Percentiles rank a stretch among this genome's conserved stretches.
Conservation (phyloP, 768 basidiomycete species). For the Rhizopogon sp. region DNA sequence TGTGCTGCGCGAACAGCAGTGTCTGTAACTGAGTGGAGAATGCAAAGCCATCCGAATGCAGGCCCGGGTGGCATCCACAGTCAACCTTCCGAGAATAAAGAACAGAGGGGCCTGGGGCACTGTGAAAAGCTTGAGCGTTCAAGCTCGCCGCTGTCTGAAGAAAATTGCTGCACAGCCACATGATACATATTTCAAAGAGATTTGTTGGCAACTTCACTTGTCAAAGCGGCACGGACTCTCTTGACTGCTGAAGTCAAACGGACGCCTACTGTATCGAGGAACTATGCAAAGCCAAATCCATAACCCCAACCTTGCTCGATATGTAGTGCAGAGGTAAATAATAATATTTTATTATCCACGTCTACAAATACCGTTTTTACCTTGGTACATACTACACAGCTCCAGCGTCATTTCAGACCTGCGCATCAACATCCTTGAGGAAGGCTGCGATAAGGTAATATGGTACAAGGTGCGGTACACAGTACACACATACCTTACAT, state of each 20-base stretch:
- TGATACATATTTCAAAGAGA: too few relatives aligned
- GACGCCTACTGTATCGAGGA: not conserved
- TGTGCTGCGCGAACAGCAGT: constrained; percentile 61
- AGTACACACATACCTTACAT: not conserved
- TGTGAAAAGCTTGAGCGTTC: not conserved
- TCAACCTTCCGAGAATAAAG: not conserved
- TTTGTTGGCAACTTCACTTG: too few relatives aligned
- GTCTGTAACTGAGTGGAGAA: constrained; percentile 53
- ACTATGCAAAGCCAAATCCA: constrained; percentile 15
- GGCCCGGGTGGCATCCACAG: constrained; percentile 51
- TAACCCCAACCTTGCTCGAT: constrained; percentile 26
- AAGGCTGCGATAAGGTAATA: constrained; percentile 50
- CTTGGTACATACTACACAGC: constrained; percentile 37
- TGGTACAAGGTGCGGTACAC: constrained; percentile 64
- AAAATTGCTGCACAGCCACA: constrained; percentile 17
- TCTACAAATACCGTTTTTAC: not conserved
- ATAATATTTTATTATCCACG: not conserved
- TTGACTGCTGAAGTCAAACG: not conserved
- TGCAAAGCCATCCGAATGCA: constrained; percentile 69
- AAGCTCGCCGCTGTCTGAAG: too few relatives aligned
- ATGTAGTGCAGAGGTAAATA: constrained; percentile 26
- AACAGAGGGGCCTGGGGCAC: not conserved
- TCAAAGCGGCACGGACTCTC: too few relatives aligned
- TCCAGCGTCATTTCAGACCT: constrained; percentile 71
- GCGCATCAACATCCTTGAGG: constrained; percentile 58